A percentile compares a stretch with the other conserved stretches of the same genome.
Conservation (phyloP, 306 rosid species). For the Amphicarpaea edgeworthii region DNA sequence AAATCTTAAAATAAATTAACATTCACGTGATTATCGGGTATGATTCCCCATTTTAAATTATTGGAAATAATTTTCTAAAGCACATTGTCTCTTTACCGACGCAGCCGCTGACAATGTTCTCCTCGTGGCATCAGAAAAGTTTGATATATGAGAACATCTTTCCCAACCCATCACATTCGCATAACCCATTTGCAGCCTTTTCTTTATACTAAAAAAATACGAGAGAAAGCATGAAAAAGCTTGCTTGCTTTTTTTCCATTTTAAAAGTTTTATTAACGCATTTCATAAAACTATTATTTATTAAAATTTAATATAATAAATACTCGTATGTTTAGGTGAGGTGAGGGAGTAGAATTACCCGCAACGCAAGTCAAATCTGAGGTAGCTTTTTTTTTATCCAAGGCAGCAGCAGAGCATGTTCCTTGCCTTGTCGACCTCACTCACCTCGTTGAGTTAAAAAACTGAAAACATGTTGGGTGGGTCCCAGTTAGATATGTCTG, state of each 20-base stretch:
- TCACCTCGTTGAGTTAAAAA: background rate
- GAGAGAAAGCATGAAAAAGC: background rate
- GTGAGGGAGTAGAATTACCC: background rate
- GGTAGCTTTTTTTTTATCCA: constrained; percentile 11
- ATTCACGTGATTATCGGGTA: no score
- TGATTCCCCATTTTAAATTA: background rate
- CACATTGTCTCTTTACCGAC: background rate
- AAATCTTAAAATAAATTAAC: no score
- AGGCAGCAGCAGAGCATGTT: constrained; percentile 29
- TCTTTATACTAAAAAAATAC: background rate
- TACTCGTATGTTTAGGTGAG: background rate
- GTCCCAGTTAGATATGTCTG: constrained; percentile 23
- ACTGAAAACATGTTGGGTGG: background rate
- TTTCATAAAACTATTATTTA: no score
- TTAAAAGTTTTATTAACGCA: no score
- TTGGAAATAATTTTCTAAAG: background rate
- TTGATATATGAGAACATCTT: constrained; percentile 21
- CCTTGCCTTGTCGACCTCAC: constrained; percentile 26
- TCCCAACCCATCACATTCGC: constrained; percentile 30
- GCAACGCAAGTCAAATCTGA: background rate
- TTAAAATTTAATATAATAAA: no score
- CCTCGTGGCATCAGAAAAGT: constrained; percentile 35
- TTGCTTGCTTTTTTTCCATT: background rate
- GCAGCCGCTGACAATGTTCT: constrained; percentile 5
- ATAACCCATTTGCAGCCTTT: constrained; percentile 39